Evolutionary conservation across 352 stramenopile species (phyloP), one percentile per base, ranked within the genome.

Genomic region (Pythium volutum): DNA sequence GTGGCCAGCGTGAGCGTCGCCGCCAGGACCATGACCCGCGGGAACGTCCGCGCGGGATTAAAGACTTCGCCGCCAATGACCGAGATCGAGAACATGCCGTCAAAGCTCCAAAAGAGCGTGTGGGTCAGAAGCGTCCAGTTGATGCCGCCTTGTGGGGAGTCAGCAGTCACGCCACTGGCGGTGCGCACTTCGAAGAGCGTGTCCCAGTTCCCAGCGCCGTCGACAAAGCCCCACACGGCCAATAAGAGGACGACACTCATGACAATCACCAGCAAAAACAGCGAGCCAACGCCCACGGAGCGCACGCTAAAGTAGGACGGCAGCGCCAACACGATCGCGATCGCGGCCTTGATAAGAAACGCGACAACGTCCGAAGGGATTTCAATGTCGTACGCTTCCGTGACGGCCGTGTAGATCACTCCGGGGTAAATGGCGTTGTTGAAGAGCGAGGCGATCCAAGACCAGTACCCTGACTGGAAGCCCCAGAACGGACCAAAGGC

Each of bases 21-120:
- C 10, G 96, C 58, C 36, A 86, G 60, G 49, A 87, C 67, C 67
- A 98, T 92, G 0, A 85, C 89, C 22, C 68, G 57, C 11, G 73
- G 69, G 29, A 69, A 76, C 16, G 55, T 69, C 3, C 63, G 48
- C 7, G 64, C 58, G 4, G 69, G 86, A 66, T 93, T 84, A 3
- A 84, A 59, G n/a, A 97, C 86, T 60, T 97, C 84, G 11, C 76
- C 89, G 6, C 88, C 89, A 67, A 97, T 95, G 0, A 76, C 78
- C 10, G 84, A 90, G 1, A 77, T 83, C 23, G 66, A 69, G 67
- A 98, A 90, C 64, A 96, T 96, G 22, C 80, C 89, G 61, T 97
- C 97, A 22, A 97, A 87, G 73, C 95, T 97, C 93, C 93, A 98
- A 67, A 97, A 98, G 18, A 98, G 67, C 55, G 95, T 95, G 68